Conservation (phyloP, 129 eudicot species). For the Mikania micrantha region DNA sequence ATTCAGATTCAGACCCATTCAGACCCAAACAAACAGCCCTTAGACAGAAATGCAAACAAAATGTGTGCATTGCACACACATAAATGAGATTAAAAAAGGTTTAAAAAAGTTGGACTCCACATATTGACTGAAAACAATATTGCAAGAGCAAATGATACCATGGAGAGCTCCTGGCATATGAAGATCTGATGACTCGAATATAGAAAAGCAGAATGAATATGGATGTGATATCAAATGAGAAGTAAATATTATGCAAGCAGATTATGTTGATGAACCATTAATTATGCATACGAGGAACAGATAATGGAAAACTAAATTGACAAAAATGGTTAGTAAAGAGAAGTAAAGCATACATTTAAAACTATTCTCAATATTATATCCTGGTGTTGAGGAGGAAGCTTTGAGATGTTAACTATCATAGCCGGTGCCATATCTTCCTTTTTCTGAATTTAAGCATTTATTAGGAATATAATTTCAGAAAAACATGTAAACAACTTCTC, state of each 20-base stretch:
- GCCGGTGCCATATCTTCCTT: slow-evolving; percentile 60
- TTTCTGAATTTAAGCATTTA: slow-evolving; percentile 38
- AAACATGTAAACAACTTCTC: slow-evolving; percentile 1
- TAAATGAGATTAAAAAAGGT: neutral
- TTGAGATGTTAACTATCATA: slow-evolving; percentile 62
- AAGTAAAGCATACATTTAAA: slow-evolving; percentile 45
- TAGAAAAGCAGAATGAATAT: slow-evolving; percentile 1
- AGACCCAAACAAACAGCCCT: too few relatives aligned
- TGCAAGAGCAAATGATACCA: neutral
- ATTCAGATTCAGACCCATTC: too few relatives aligned
- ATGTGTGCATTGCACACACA: neutral
- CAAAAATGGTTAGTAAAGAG: neutral
- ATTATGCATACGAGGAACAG: slow-evolving; percentile 3
- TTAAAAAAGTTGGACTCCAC: slow-evolving; percentile 1
- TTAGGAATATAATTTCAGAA: slow-evolving; percentile 2
- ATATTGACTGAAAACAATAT: neutral
- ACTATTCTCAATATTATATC: slow-evolving; percentile 68
- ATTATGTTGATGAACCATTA: slow-evolving; percentile 6
- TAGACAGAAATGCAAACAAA: neutral
- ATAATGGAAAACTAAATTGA: neutral
- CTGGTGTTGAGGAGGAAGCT: slow-evolving; percentile 91
- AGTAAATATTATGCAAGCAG: neutral
- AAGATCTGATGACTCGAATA: neutral
- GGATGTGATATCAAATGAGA: slow-evolving; percentile 5
- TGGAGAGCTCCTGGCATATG: neutral